These are phyloP conservation scores for Pseudofabraea citricarpa DNA, from an alignment of 2,329 filamentous ascomycete genomes.

Conservation along the genomic window DNA sequence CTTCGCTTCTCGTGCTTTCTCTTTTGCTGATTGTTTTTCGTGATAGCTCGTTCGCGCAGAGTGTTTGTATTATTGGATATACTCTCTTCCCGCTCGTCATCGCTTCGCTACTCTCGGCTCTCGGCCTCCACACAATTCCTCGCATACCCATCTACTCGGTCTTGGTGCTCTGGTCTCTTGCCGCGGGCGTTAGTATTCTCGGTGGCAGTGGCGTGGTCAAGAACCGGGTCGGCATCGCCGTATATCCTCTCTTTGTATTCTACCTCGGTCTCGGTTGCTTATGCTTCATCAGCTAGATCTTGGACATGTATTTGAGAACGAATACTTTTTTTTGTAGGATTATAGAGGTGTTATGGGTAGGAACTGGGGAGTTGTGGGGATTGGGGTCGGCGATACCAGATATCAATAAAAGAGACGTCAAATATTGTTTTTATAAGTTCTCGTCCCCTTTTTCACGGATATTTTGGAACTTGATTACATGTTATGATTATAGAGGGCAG, in stretches of 20 bases:
- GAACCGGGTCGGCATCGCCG: constrained; percentile 88
- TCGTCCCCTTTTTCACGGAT: no score
- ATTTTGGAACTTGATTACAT: no score
- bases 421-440: no score
- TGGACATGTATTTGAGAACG: neutral
- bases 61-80: constrained; percentile 96
- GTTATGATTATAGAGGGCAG: no score
- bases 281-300: constrained; percentile 87
- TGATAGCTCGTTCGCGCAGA: constrained; percentile 89
- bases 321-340: neutral
- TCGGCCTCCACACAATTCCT: constrained; percentile 73
- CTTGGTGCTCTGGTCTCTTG: constrained; percentile 86
- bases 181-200: constrained; percentile 91
- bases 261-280: constrained; percentile 90
- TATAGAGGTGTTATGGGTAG: neutral
- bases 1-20: neutral
- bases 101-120: constrained; percentile 80
- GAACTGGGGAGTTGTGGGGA: no score
- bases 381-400: no score
- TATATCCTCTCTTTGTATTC: constrained; percentile 93
- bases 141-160: constrained; percentile 88
- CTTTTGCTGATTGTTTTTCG: constrained; percentile 21
- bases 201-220: constrained; percentile 93
- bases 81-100: constrained; percentile 96
- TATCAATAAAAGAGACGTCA: no score